These are phyloP conservation scores for Suhomyces coccinellae DNA, from an alignment of 1,139 yeast genomes.

Conservation along the genomic window DNA sequence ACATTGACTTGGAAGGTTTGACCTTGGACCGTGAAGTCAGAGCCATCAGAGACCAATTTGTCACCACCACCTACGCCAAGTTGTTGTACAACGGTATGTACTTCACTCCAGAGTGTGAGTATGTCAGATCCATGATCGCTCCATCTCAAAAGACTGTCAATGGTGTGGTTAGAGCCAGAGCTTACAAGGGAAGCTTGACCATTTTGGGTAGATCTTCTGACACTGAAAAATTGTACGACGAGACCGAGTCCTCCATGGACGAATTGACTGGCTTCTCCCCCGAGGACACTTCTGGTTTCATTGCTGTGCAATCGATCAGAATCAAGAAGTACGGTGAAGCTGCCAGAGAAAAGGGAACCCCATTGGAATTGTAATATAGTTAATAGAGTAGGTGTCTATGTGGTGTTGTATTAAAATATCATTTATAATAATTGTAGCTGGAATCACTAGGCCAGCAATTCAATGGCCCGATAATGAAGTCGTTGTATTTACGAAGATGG, in stretches of 20 bases:
- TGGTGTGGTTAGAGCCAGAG: constrained; percentile 91
- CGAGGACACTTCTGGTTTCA: constrained; percentile 95
- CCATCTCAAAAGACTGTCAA: constrained; percentile 95
- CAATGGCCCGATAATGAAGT: too few relatives aligned
- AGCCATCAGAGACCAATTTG: constrained; percentile 93
- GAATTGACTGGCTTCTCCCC: constrained; percentile 98
- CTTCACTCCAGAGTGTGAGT: constrained; percentile 98
- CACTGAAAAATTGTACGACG: constrained; percentile 95
- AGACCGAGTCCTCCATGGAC: constrained; percentile 98
- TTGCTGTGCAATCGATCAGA: constrained; percentile 96
- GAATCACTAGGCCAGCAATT: too few relatives aligned
- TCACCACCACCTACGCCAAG: constrained; percentile 88
- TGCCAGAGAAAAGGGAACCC: constrained; percentile 73
- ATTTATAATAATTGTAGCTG: not conserved
- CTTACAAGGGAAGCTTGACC: constrained; percentile 84
- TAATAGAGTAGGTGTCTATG: not conserved
- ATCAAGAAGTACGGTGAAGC: constrained; percentile 97
- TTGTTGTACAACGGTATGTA: constrained; percentile 95
- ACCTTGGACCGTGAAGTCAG: constrained; percentile 97
- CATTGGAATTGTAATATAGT: constrained; percentile 27
- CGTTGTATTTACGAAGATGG: too few relatives aligned
- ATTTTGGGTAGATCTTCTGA: constrained; percentile 93
- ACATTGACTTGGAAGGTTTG: constrained; percentile 94
- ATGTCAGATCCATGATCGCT: constrained; percentile 85
- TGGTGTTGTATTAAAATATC: too few relatives aligned